Evolutionary conservation across 2,329 filamentous ascomycete species (phyloP), one percentile per base, ranked within the genome.

Genomic region (Talaromyces sp.): DNA sequence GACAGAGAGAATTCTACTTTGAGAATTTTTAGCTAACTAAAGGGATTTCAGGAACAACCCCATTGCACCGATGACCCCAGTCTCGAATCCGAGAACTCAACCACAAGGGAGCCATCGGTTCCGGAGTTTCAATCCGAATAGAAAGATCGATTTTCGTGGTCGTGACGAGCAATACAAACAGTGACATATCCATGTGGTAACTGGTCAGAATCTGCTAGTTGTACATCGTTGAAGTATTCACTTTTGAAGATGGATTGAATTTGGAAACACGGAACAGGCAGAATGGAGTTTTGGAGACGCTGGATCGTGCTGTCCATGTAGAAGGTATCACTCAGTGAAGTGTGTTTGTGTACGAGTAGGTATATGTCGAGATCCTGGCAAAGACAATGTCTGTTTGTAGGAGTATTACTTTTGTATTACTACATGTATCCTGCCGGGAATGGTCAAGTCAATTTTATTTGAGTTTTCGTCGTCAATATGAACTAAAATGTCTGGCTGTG

Each of bases 341-440:
- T 46, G 43, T 2, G 11, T 17, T 31, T 17, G 17, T 17, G 15
- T 33, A 46, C n/a, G 21, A 33, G 17, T 48, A 19, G 31, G 17
- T 48, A 19, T 5, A 11, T 31, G n/a, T 3, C 3, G 17, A 22
- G 37, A 33, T 33, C 3, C 13, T 48, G 17, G 2, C 17, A 33
- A 35, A 33, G 28, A 48, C 19, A 35, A 19, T 7, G 17, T 33
- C 13, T 48, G n/a, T 35, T 33, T 19, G 9, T 11, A 48, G n/a
- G 25, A 35, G 15, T 13, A 10, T 13, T 35, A 4, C 28, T 46
- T 10, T 46, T 2, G 67, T 58, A 74, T 70, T 2, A 66, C 72
- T 2, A 58, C n/a, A n/a, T n/a, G n/a, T n/a, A n/a, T n/a, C n/a
- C n/a, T n/a, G n/a, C n/a, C n/a, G n/a, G n/a, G n/a, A n/a, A n/a